Base-by-base conservation (phyloP, 371 early-diverging fungal species). In the Coemansia sp. region DNA sequence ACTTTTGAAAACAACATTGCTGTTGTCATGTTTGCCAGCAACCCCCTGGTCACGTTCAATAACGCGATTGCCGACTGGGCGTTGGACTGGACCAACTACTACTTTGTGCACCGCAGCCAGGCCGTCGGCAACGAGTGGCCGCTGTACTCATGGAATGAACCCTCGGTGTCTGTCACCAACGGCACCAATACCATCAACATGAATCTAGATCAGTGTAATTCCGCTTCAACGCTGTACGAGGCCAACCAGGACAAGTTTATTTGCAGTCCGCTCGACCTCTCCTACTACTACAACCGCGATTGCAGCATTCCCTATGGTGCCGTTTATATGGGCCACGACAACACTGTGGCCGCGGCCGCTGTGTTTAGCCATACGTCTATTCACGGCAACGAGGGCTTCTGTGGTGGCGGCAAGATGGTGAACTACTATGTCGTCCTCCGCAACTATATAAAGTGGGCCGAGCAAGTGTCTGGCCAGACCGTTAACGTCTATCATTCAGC, bases 1-100 rank as follows among this genome's bases (percentile, higher is more conserved):
- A 68, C 58, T 5, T 64, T 58, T 68, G 69, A 58, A 29, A 68
- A 68, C 50, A 68, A 68, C 32, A 9, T 68, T 38, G 69, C 69
- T 1, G 43, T 58, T 34, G 58, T 65, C 12, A 50, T 32, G 24
- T 5, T 32, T 4, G 5, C 4, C 12, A 4, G 24, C 3, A 36
- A 29, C 18, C 11, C 12, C 11, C 24, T n/a, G 4, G 6, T 8
- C 9, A n/a, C 3, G 10, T 38, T 53, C n/a, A n/a, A 16, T 9
- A 64, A 58, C n/a, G 12, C 31, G 3, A 55, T 68, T 31, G 40
- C 66, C 29, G 69, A 68, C 36, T 53, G 67, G 48, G 54, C 53
- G 0, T 11, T 5, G 4, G 66, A 44, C 31, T 65, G 66, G 69
- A n/a, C n/a, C 4, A 24, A 54, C 4, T 38, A 37, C 9, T 40